A percentile compares a stretch with the other conserved stretches of the same genome.
Conservation (phyloP, 2,329 filamentous ascomycete species). For the Endoconidiophora laricicola region DNA sequence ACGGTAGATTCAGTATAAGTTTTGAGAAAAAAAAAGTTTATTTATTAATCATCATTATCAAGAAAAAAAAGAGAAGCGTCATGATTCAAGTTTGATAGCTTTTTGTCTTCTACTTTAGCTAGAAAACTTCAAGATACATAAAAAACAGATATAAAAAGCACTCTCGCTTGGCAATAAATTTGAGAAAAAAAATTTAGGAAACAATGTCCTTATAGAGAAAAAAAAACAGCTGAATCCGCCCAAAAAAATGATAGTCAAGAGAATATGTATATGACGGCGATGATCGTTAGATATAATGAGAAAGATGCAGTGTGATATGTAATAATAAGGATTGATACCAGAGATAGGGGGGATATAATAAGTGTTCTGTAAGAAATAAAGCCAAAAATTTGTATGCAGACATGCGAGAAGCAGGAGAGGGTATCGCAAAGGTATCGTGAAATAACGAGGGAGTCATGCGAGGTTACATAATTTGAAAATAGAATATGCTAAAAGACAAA, state of each 20-base stretch:
- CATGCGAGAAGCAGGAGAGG: not conserved
- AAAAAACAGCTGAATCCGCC: conserved; percentile 1
- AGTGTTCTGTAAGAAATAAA: too few relatives aligned
- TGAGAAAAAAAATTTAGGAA: not conserved
- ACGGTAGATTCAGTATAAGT: not conserved
- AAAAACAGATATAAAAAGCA: conserved; percentile 1
- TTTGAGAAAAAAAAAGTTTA: too few relatives aligned
- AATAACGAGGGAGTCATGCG: too few relatives aligned
- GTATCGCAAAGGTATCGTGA: too few relatives aligned
- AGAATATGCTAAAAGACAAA: not conserved
- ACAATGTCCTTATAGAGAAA: not conserved
- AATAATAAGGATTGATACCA: too few relatives aligned
- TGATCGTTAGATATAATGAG: too few relatives aligned
- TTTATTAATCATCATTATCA: not conserved
- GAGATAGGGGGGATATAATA: too few relatives aligned
- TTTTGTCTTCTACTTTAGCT: too few relatives aligned
- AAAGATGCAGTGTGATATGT: too few relatives aligned
- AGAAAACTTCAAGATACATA: too few relatives aligned
- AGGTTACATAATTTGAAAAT: not conserved
- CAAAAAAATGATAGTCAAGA: not conserved
- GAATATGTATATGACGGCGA: not conserved
- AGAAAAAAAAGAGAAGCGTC: not conserved
- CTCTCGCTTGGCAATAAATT: not conserved
- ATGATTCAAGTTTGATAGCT: too few relatives aligned
- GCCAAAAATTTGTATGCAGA: not conserved